phyloP scores from a whole-genome alignment of 345 rosid species.

The Ricinus communis region DNA sequence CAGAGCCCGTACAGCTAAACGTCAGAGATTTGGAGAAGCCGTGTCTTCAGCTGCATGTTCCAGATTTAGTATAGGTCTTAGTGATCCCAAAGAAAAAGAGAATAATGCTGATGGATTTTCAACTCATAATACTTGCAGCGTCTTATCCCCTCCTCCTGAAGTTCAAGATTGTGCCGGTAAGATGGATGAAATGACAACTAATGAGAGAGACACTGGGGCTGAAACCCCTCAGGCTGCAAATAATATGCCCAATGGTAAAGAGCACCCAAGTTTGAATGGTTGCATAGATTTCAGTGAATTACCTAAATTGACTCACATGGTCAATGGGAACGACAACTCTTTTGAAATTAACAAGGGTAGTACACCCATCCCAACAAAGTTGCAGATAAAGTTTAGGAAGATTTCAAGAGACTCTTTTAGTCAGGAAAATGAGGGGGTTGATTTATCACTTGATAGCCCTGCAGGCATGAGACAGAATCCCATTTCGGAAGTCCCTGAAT shows the following conservation, averaged over 20 bases:
- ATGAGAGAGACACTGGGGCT: conserved; percentile 25
- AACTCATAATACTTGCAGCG: conserved; percentile 32
- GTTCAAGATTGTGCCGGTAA: conserved; percentile 21
- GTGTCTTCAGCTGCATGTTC: conserved; percentile 32
- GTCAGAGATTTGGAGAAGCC: conserved; percentile 56
- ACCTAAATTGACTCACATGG: conserved; percentile 26
- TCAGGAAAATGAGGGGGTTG: conserved; percentile 34
- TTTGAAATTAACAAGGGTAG: conserved; percentile 44
- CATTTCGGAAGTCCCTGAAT: conserved; percentile 30
- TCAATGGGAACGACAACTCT: conserved; percentile 27
- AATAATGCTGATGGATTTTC: conserved; percentile 31
- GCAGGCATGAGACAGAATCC: conserved; percentile 33
- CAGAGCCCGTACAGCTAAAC: conserved; percentile 76
- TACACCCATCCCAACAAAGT: conserved; percentile 43
- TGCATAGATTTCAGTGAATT: conserved; percentile 34
- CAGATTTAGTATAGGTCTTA: conserved; percentile 25
- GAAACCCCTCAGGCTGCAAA: conserved; percentile 26
- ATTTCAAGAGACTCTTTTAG: conserved; percentile 34
- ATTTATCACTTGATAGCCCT: conserved; percentile 31
- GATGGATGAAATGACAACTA: conserved; percentile 22
- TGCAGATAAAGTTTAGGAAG: conserved; percentile 43
- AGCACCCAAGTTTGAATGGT: conserved; percentile 15
- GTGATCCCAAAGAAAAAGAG: conserved; percentile 32
- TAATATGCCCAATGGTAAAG: conserved; percentile 37
- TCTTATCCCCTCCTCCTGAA: conserved; percentile 22